Base-by-base conservation (phyloP, 345 rosid species). In the Ricinus communis region DNA sequence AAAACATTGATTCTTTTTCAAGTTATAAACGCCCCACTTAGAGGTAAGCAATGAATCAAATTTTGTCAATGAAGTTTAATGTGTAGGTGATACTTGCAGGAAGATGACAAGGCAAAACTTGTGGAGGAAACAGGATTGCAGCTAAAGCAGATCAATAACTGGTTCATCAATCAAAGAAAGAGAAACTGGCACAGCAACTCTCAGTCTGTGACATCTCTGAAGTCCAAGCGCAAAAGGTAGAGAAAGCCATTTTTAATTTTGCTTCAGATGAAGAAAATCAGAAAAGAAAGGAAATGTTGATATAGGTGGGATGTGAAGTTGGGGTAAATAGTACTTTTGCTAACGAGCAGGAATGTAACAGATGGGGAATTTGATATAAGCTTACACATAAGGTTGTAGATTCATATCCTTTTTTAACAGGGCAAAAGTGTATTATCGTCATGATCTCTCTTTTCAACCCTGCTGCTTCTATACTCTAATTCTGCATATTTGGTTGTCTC, bases 101-200 rank as follows among this genome's bases (percentile, higher is more conserved):
- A 95, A 85, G 99, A 95, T 81, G 99, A 95, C 78, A 95, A 95
- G 84, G 97, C 90, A 59, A 95, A 90, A 76, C 88, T 95, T 49
- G 99, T 95, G 79, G 99, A 95, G 85, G 99, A 90, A 76, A 95
- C 99, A 43, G 99, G 99, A 15, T 80, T 95, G 75, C 97, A 95
- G 73, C 91, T 95, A 65, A 95, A 95, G 89, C 99, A 95, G 82
- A 90, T 95, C 71, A 95, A 95, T 84, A 95, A 95, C 78, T 95
- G 99, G 99, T 95, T 95, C 80, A 95, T 95, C 80, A 95, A 95
- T 79, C 99, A 95, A 74, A 87, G 99, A 78, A 95, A 95, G 85
- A 82, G 97, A 65, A 95, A 95, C 70, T 91, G 99, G 99, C 97
- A 95, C 74, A 91, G 83, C 93, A 90, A 82, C 78, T 95, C 99